These are phyloP conservation scores for Avicennia marina DNA, from an alignment of 257 asterid species.

Conservation along the genomic window DNA sequence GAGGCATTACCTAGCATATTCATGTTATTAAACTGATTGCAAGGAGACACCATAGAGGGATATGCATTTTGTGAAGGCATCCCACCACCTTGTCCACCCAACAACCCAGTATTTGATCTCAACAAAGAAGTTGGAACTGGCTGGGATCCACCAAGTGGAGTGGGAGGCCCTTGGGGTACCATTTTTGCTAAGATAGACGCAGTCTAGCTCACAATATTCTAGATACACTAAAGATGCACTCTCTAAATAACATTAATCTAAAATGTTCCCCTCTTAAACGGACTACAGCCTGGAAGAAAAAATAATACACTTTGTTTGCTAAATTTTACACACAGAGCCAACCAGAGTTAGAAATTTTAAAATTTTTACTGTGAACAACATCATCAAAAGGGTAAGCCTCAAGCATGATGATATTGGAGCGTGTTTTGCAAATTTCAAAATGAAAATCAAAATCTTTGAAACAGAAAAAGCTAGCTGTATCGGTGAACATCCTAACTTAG, in stretches of 20 bases:
- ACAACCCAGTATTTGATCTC: slow-evolving; percentile 66
- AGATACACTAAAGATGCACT: slow-evolving; percentile 8
- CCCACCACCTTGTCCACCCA: slow-evolving; percentile 83
- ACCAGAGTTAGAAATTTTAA: too few species aligned
- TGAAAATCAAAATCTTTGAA: slow-evolving; percentile 17
- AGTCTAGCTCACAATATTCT: slow-evolving; percentile 6
- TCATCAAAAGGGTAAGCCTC: slow-evolving; percentile 11
- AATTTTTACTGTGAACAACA: slow-evolving; percentile 18
- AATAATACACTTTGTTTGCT: not conserved
- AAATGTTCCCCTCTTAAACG: slow-evolving; percentile 12
- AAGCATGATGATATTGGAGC: slow-evolving; percentile 9
- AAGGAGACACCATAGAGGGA: slow-evolving; percentile 69
- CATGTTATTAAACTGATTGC: slow-evolving; percentile 62
- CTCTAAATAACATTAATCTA: slow-evolving; percentile 22
- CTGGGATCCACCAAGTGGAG: slow-evolving; percentile 73
- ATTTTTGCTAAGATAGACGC: slow-evolving; percentile 27
- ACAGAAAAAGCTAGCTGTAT: slow-evolving; percentile 12
- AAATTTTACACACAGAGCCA: slow-evolving; percentile 8
- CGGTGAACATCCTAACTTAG: slow-evolving; percentile 25
- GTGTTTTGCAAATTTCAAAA: slow-evolving; percentile 12
- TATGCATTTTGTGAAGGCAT: slow-evolving; percentile 71
- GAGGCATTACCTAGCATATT: slow-evolving; percentile 75
- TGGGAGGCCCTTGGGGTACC: slow-evolving; percentile 82
- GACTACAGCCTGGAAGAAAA: slow-evolving; percentile 16
- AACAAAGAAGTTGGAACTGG: slow-evolving; percentile 53